phyloP scores from a whole-genome alignment of 148 eudicot genomes.

The Chenopodium album region DNA sequence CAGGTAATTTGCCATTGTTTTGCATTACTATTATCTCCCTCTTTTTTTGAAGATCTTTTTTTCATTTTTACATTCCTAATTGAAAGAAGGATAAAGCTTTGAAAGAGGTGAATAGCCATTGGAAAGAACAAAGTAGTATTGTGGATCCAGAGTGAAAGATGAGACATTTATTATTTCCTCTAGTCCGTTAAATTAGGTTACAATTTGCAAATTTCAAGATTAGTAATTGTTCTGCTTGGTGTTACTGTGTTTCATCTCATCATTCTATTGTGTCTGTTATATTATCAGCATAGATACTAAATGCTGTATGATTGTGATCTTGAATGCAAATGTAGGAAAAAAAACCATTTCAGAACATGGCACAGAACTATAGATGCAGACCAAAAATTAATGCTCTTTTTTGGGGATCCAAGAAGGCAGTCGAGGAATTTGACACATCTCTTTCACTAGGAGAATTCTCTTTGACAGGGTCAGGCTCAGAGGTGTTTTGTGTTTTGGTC shows the following conservation, averaged over 20 bases:
- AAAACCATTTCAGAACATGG: constrained; percentile 28
- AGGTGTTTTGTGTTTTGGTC: constrained; percentile 53
- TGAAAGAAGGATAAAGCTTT: too few species aligned
- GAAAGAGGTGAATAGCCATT: background rate
- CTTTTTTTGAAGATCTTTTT: too few species aligned
- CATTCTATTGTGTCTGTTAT: constrained; percentile 1
- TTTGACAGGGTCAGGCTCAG: constrained; percentile 58
- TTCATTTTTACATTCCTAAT: too few species aligned
- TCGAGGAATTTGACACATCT: constrained; percentile 41
- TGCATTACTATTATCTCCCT: too few species aligned
- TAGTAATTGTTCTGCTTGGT: background rate
- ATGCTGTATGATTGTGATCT: background rate
- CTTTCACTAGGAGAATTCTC: constrained; percentile 59
- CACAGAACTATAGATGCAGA: constrained; percentile 23
- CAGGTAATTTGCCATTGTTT: too few species aligned
- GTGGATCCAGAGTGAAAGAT: background rate
- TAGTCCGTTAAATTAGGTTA: background rate
- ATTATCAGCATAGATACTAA: background rate
- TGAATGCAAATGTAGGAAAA: constrained; percentile 38
- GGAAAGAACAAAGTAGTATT: background rate
- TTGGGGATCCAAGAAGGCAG: constrained; percentile 67
- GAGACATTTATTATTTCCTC: background rate
- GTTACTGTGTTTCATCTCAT: background rate
- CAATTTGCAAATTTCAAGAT: background rate
- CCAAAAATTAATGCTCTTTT: constrained; percentile 56